Conservation (phyloP, 768 basidiomycete genomes). For the Strobilomyces dryophilus region DNA sequence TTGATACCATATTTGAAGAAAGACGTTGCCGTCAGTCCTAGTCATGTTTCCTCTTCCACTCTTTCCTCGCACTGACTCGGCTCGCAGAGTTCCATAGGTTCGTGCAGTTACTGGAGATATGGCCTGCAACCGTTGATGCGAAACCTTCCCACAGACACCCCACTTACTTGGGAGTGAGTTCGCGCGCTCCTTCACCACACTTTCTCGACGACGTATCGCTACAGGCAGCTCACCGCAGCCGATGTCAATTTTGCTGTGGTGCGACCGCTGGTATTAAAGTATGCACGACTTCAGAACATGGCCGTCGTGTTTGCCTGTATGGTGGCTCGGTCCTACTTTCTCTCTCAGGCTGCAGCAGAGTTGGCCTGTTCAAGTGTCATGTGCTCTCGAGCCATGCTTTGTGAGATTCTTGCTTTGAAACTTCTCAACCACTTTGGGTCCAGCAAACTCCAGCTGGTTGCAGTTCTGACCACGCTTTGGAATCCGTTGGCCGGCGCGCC, state of each 20-base stretch:
- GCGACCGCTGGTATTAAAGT: conserved; percentile 73
- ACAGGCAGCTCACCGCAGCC: conserved; percentile 75
- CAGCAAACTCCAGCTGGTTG: conserved; percentile 68
- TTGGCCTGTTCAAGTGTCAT: conserved; percentile 77
- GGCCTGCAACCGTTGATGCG: not conserved
- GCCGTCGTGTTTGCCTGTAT: conserved; percentile 74
- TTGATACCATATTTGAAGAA: conserved; percentile 68
- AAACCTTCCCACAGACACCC: conserved; percentile 45
- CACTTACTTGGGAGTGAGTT: conserved; percentile 78
- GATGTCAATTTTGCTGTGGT: conserved; percentile 81
- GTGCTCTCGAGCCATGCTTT: conserved; percentile 67
- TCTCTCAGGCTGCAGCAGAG: conserved; percentile 61
- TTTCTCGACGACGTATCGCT: conserved; percentile 5
- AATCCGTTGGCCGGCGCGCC: conserved; percentile 80
- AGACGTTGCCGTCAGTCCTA: conserved; percentile 58
- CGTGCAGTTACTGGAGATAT: not conserved
- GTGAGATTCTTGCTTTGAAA: conserved; percentile 89
- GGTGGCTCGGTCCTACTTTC: conserved; percentile 75
- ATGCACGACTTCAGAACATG: conserved; percentile 72
- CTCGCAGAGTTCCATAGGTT: conserved; percentile 27
- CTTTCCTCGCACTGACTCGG: conserved; percentile 8
- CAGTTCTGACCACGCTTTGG: conserved; percentile 80
- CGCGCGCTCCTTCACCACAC: not conserved
- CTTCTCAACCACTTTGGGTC: conserved; percentile 71
- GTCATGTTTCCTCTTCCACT: conserved; percentile 6